phyloP scores from a whole-genome alignment of 2,329 filamentous ascomycete genomes.

The Stenocarpella maydis region DNA sequence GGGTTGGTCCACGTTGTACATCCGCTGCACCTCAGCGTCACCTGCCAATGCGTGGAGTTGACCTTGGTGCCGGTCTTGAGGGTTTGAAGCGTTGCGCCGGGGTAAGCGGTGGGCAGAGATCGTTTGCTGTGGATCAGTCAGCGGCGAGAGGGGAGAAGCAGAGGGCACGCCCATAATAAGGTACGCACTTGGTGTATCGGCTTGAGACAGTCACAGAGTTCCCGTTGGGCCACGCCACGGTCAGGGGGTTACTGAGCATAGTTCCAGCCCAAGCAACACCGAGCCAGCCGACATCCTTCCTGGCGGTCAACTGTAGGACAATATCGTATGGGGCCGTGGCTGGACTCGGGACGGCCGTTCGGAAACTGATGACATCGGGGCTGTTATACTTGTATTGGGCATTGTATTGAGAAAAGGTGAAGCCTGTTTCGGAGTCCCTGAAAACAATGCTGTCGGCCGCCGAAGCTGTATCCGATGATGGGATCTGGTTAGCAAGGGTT shows the following conservation, averaged over 20 bases:
- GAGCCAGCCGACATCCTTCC: slow-evolving; percentile 9
- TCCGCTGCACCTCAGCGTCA: slow-evolving; percentile 44
- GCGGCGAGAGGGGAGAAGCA: not conserved
- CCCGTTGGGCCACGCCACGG: not conserved
- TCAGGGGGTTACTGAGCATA: slow-evolving; percentile 10
- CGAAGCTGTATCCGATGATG: not conserved
- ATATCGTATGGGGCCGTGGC: slow-evolving; percentile 1
- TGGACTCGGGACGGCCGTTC: slow-evolving; percentile 33
- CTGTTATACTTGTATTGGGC: slow-evolving; percentile 9
- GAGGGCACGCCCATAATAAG: too few species aligned
- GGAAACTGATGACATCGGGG: slow-evolving; percentile 15
- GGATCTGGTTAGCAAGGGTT: not conserved
- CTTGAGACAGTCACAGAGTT: slow-evolving; percentile 9
- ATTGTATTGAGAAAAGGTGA: slow-evolving; percentile 28
- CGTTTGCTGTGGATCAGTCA: not conserved
- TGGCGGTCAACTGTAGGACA: slow-evolving; percentile 1
- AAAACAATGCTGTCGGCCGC: slow-evolving; percentile 27
- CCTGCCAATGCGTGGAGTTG: slow-evolving; percentile 46
- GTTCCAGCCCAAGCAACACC: slow-evolving; percentile 10
- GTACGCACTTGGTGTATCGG: not conserved
- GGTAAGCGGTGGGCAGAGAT: slow-evolving; percentile 29
- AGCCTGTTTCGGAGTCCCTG: slow-evolving; percentile 24
- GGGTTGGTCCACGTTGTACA: slow-evolving; percentile 36
- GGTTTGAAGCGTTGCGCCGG: slow-evolving; percentile 39
- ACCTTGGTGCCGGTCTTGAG: slow-evolving; percentile 43